Evolutionary conservation across 1,284 basidiomycete species (phyloP).

Genomic region (Macrocybe sp.): DNA sequence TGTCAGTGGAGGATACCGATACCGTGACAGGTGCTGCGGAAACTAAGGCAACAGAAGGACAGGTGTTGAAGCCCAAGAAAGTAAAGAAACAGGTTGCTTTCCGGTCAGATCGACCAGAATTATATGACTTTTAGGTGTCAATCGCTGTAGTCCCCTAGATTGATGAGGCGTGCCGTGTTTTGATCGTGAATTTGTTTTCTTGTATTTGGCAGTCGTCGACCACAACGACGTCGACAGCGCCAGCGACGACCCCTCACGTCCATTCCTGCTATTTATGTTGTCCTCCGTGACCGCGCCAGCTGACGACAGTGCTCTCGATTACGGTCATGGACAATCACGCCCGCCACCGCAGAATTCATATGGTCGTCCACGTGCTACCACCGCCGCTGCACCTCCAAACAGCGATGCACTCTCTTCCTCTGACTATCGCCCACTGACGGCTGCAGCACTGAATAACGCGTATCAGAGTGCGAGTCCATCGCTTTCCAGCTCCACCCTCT

Average conservation of each 20-base stretch:
- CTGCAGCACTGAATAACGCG: slow-evolving; percentile 10
- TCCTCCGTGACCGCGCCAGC: slow-evolving; percentile 5
- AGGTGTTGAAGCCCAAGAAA: slow-evolving; percentile 35
- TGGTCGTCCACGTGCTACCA: slow-evolving; percentile 26
- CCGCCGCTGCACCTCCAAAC: slow-evolving; percentile 19
- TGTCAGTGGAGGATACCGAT: slow-evolving; percentile 18
- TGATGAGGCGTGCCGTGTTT: not conserved
- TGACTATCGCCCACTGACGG: slow-evolving; percentile 14
- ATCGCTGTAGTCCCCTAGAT: slow-evolving; percentile 1
- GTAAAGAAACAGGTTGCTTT: slow-evolving; percentile 68
- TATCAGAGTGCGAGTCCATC: slow-evolving; percentile 7
- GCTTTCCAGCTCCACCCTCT: slow-evolving; percentile 5
- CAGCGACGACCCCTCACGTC: slow-evolving; percentile 3
- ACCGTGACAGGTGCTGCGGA: slow-evolving; percentile 17
- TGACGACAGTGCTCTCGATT: slow-evolving; percentile 15
- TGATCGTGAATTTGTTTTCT: slow-evolving; percentile 1
- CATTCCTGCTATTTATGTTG: slow-evolving; percentile 3
- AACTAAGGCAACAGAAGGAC: slow-evolving; percentile 6
- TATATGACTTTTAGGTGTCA: slow-evolving; percentile 33
- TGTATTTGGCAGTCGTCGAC: slow-evolving; percentile 8
- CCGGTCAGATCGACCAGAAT: slow-evolving; percentile 59
- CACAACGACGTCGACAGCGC: slow-evolving; percentile 1
- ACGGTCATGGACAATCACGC: slow-evolving; percentile 27
- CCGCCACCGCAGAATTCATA: slow-evolving; percentile 18
- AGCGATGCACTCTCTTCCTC: slow-evolving; percentile 14